phyloP scores from a whole-genome alignment of 2,329 filamentous ascomycete species.

The Arachnomyces sp. region DNA sequence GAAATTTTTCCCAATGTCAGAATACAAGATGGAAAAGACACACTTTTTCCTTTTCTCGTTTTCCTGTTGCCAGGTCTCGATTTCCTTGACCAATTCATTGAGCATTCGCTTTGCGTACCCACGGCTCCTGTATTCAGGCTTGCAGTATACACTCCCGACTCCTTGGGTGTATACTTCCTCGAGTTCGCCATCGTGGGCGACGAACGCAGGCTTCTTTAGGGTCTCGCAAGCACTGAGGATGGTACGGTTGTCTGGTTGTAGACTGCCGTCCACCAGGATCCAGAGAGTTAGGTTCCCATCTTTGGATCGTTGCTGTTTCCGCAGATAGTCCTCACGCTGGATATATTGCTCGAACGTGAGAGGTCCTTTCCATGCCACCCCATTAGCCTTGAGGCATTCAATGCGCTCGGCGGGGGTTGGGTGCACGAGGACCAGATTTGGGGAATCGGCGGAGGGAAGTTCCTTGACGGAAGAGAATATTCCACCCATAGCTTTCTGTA shows the following conservation, averaged over 20 bases:
- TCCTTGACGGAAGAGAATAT: slow-evolving; percentile 16
- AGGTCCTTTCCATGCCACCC: slow-evolving; percentile 49
- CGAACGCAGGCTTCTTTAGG: slow-evolving; percentile 33
- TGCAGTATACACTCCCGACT: slow-evolving; percentile 71
- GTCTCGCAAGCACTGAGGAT: slow-evolving; percentile 54
- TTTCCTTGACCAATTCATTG: slow-evolving; percentile 50
- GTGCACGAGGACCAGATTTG: slow-evolving; percentile 45
- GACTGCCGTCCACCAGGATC: slow-evolving; percentile 46
- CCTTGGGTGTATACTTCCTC: slow-evolving; percentile 58
- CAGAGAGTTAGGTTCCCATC: slow-evolving; percentile 51
- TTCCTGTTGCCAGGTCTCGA: slow-evolving; percentile 47
- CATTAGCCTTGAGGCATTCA: slow-evolving; percentile 47
- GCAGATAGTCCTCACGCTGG: slow-evolving; percentile 47
- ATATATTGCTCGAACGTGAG: slow-evolving; percentile 49
- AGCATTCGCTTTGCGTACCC: slow-evolving; percentile 76
- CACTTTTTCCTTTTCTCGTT: slow-evolving; percentile 31
- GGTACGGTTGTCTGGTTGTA: slow-evolving; percentile 31
- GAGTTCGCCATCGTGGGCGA: slow-evolving; percentile 44
- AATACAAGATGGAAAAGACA: slow-evolving; percentile 72
- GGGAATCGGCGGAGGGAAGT: slow-evolving; percentile 43
- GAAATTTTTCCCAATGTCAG: slow-evolving; percentile 75
- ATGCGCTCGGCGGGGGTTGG: slow-evolving; percentile 48
- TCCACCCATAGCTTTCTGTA: slow-evolving; percentile 24
- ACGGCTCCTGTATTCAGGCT: slow-evolving; percentile 55
- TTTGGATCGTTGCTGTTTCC: slow-evolving; percentile 43